Evolutionary conservation across 1,139 yeast species (phyloP).

Genomic region (Pichia sp.): DNA sequence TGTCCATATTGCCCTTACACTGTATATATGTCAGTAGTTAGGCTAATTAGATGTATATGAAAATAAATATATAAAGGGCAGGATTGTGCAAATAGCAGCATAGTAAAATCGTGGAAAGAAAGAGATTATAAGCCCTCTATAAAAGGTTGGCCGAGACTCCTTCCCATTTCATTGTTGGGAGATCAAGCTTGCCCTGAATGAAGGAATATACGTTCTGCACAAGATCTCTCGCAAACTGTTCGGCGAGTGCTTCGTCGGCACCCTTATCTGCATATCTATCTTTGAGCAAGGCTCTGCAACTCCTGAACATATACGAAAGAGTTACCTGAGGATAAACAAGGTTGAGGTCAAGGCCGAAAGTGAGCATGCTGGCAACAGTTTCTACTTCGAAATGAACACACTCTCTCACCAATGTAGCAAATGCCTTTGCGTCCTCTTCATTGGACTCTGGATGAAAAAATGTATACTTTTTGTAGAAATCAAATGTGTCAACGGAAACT

Average conservation of each 20-base stretch:
- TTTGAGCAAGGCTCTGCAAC: constrained; percentile 12
- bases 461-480: constrained; percentile 12
- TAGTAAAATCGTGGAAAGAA: background rate
- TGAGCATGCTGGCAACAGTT: constrained; percentile 19
- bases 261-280: constrained; percentile 11
- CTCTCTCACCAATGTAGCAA: constrained; percentile 19
- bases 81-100: background rate
- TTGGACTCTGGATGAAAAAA: constrained; percentile 16
- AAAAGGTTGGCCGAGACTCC: constrained; percentile 13
- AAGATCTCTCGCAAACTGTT: constrained; percentile 14
- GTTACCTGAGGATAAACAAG: constrained; percentile 15
- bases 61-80: background rate
- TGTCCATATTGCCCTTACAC: constrained; percentile 19
- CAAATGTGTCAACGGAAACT: constrained; percentile 15
- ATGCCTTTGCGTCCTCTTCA: constrained; percentile 13
- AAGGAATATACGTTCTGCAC: constrained; percentile 15
- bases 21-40: background rate
- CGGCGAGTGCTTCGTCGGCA: constrained; percentile 10
- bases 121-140: background rate
- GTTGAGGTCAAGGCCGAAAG: constrained; percentile 17
- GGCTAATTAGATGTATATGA: background rate
- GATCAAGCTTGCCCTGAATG: constrained; percentile 10
- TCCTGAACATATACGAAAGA: constrained; percentile 15
- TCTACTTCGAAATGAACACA: constrained; percentile 22
- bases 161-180: constrained; percentile 18